Base-by-base conservation (phyloP, 306 rosid species). In the Dryas alaskensis region DNA sequence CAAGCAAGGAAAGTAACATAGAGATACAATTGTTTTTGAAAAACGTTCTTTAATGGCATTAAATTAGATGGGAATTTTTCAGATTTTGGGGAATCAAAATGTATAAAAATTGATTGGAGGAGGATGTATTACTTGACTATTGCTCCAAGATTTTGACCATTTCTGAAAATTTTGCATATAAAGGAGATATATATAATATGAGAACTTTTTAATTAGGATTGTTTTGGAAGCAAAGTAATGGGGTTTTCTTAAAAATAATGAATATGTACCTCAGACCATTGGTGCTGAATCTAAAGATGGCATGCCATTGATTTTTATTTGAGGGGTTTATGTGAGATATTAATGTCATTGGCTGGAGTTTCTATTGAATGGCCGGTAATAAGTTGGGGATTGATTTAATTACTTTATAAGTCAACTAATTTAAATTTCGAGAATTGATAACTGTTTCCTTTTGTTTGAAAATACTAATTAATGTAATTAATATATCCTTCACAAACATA, bases 1-100 rank as follows among this genome's bases (percentile, higher is more conserved):
- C 47, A 43, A 61, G 17, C 16, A 58, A 45, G 43, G 51, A 45
- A 70, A 60, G 60, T 48, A 68, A 78, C 68, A 57, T 57, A 59
- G 45, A 58, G 60, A 16, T 46, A 16, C 31, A 5, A 64, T 70
- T 54, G 70, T 74, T 51, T 25, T 39, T 46, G 13, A 60, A 25
- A 13, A 65, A 79, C 60, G 67, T 66, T 31, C 16, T 11, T 40
- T 31, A 2, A 54, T 22, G 13, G 40, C 53, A 49, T 40, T 62
- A 46, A 50, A 44, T 60, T 70, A 3, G 39, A 53, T 54, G 73
- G 17, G n/a, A 42, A 39, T 22, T 9, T 45, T 45, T 10, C 17
- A 46, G 54, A 65, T 52, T 16, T 9, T 3, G 62, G 11, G 39
- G 6, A 19, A 19, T 13, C 13, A 57, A 72, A 2, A 25, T 72